Percentiles rank a stretch among this genome's conserved stretches.
phyloP scores from a whole-genome alignment of 2,329 filamentous ascomycete species.

The Apiospora koreana region DNA sequence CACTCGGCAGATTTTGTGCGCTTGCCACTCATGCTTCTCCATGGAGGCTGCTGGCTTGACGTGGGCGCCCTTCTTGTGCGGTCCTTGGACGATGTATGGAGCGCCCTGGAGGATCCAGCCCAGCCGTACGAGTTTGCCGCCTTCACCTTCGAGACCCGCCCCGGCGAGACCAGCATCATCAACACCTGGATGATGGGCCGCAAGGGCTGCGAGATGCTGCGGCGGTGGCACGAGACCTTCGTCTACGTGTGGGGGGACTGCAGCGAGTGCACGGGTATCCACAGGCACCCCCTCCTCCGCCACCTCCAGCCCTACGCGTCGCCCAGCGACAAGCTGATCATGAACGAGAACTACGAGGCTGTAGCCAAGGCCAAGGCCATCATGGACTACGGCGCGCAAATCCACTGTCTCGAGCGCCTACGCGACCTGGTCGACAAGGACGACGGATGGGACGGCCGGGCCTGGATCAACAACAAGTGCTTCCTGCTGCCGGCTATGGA shows the following conservation, averaged over 20 bases:
- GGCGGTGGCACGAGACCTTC: no score
- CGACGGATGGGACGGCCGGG: constrained; percentile 30
- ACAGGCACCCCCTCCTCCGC: no score
- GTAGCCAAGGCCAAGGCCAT: constrained; percentile 15
- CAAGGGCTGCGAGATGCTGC: constrained; percentile 39
- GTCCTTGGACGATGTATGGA: constrained; percentile 43
- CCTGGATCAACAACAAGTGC: no score
- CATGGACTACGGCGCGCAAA: constrained; percentile 33
- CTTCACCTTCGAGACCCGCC: constrained; percentile 29
- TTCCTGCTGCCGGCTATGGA: no score
- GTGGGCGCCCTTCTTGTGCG: constrained; percentile 43
- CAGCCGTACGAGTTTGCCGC: constrained; percentile 36
- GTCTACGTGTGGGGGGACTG: no score
- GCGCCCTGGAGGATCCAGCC: constrained; percentile 36
- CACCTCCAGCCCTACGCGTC: no score
- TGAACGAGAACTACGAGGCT: background rate
- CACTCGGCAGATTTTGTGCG: constrained; percentile 51
- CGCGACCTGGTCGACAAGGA: constrained; percentile 35
- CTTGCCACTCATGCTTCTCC: constrained; percentile 38
- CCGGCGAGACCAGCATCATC: constrained; percentile 26
- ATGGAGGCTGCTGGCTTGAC: constrained; percentile 47
- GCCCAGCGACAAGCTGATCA: constrained; percentile 21
- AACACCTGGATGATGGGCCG: constrained; percentile 35
- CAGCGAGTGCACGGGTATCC: no score
- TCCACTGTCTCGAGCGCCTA: constrained; percentile 31